Evolutionary conservation across 2,329 filamentous ascomycete species (phyloP).

Genomic region (Mollisiaceae sp.): DNA sequence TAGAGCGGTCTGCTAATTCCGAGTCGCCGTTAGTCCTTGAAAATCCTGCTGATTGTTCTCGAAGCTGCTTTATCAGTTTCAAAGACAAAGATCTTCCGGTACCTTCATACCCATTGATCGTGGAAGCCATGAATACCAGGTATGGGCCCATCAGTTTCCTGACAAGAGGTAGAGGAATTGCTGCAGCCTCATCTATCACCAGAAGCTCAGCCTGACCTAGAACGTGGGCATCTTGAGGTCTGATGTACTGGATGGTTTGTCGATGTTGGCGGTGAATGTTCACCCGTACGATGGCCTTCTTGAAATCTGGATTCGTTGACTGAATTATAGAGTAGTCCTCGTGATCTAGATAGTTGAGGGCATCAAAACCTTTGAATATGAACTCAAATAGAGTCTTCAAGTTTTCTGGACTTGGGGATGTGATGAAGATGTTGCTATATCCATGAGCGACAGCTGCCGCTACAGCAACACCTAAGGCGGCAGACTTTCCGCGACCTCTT

Average conservation of each 20-base stretch:
- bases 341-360: conserved; percentile 91
- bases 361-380: conserved; percentile 97
- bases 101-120: conserved; percentile 98
- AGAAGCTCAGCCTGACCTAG: conserved; percentile 93
- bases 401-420: conserved; percentile 95
- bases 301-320: conserved; percentile 97
- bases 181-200: conserved; percentile 96
- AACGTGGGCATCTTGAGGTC: conserved; percentile 93
- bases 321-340: conserved; percentile 98
- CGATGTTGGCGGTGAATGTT: conserved; percentile 94
- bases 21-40: conserved; percentile 61
- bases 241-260: conserved; percentile 98
- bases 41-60: conserved; percentile 82
- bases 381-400: conserved; percentile 99
- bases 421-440: conserved; percentile 99
- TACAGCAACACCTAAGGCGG: conserved; percentile 90
- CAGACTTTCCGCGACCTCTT: conserved; percentile 95
- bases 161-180: conserved; percentile 91
- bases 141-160: conserved; percentile 96
- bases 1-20: conserved; percentile 77
- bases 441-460: conserved; percentile 94
- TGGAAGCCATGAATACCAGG: conserved; percentile 98
- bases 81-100: conserved; percentile 93
- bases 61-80: conserved; percentile 95
- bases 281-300: conserved; percentile 97